Conservation (phyloP, 345 rosid genomes). For the Mercurialis annua region DNA sequence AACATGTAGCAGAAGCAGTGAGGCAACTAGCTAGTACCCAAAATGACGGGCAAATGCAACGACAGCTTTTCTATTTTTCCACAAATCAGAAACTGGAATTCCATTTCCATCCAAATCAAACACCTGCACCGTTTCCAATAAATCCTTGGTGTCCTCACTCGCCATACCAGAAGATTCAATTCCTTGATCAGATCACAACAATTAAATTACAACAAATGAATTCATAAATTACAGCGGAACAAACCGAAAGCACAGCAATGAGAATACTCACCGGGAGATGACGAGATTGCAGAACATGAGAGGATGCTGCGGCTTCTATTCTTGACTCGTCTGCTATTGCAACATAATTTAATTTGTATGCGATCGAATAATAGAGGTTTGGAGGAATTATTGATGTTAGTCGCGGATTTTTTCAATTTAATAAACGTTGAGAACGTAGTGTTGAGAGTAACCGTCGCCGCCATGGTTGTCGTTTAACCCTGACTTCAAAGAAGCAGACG, state of each 20-base stretch:
- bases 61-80: conserved; percentile 80
- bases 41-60: conserved; percentile 95
- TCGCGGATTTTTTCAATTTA: conserved; percentile 18
- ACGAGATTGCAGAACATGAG: conserved; percentile 53
- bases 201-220: background rate
- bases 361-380: conserved; percentile 3
- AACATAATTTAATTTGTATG: conserved; percentile 6
- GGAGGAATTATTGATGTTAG: conserved; percentile 2
- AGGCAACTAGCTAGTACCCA: conserved; percentile 40
- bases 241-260: background rate
- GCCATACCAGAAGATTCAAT: conserved; percentile 27
- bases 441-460: conserved; percentile 50
- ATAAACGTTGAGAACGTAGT: conserved; percentile 24
- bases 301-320: conserved; percentile 24
- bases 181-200: conserved; percentile 28
- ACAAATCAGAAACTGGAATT: conserved; percentile 67
- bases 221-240: background rate
- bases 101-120: conserved; percentile 64
- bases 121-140: conserved; percentile 53
- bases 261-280: conserved; percentile 51
- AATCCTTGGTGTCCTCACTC: conserved; percentile 34
- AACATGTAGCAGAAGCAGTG: background rate
- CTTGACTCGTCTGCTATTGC: conserved; percentile 24
- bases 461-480: conserved; percentile 26
- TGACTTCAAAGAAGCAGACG: background rate